A percentile compares a stretch with the other conserved stretches of the same genome.
Conservation (phyloP, 345 rosid genomes). For the Populus euphratica region DNA sequence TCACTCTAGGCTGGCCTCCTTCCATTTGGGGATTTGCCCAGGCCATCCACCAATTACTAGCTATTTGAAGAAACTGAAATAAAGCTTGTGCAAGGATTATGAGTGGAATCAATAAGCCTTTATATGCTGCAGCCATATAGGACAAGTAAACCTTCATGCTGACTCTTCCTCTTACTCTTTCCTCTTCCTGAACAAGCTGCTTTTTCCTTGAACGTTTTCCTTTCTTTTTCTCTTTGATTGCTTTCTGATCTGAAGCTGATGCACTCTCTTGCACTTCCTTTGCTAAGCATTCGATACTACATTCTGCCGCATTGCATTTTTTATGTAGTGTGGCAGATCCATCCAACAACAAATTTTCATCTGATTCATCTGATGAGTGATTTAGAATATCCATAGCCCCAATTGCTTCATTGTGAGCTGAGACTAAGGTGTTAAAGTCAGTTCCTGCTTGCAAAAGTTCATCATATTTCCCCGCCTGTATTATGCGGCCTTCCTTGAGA, state of each 20-base stretch:
- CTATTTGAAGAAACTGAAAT: constrained; percentile 97
- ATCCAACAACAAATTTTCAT: constrained; percentile 49
- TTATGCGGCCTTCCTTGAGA: constrained; percentile 85
- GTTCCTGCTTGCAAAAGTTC: constrained; percentile 98
- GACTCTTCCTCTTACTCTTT: constrained; percentile 91
- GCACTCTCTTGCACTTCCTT: constrained; percentile 88
- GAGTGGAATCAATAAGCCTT: constrained; percentile 82
- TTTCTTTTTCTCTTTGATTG: constrained; percentile 81
- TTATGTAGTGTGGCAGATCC: constrained; percentile 36
- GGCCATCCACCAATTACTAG: constrained; percentile 99
- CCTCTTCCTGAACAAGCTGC: constrained; percentile 99
- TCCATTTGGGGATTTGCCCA: constrained; percentile 99
- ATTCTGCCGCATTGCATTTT: constrained; percentile 53
- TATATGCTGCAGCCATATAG: constrained; percentile 96
- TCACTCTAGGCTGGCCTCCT: constrained; percentile 82
- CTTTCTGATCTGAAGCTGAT: constrained; percentile 72
- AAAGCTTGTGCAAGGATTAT: constrained; percentile 80
- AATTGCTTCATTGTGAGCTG: constrained; percentile 98
- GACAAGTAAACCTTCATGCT: constrained; percentile 97
- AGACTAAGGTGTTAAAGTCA: constrained; percentile 84
- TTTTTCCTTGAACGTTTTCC: constrained; percentile 81
- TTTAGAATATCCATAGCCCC: constrained; percentile 91
- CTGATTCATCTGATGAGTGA: constrained; percentile 87
- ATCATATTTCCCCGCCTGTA: constrained; percentile 96
- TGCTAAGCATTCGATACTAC: constrained; percentile 60